Percentiles rank a stretch among this genome's conserved stretches.
Conservation (phyloP, 2,329 filamentous ascomycete species). For the Fusarium newnesense region DNA sequence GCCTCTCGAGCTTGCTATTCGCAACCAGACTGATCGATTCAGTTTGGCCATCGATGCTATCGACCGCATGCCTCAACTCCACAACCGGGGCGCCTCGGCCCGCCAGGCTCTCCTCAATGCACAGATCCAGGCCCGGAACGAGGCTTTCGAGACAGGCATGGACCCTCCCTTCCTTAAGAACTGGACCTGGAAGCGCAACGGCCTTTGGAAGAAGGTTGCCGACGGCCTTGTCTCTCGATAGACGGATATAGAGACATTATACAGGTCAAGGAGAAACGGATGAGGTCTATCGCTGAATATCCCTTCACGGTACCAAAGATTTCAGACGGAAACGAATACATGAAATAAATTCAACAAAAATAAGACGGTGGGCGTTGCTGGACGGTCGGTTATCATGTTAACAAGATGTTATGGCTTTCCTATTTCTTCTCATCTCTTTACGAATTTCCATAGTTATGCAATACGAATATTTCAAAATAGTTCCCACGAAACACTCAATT, state of each 20-base stretch:
- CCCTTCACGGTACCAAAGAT: neutral
- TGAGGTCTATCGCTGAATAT: conserved; percentile 2
- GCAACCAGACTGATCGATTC: conserved; percentile 81
- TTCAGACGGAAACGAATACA: conserved; percentile 31
- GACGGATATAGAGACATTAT: conserved; percentile 4
- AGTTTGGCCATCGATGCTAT: conserved; percentile 81
- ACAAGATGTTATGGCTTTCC: conserved; percentile 26
- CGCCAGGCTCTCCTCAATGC: conserved; percentile 72
- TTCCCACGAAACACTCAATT: neutral
- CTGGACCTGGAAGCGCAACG: conserved; percentile 71
- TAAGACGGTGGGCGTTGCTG: conserved; percentile 37
- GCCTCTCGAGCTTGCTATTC: conserved; percentile 79
- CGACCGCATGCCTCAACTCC: conserved; percentile 70
- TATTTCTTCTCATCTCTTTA: conserved; percentile 29
- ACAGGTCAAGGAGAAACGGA: conserved; percentile 6
- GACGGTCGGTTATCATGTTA: conserved; percentile 21
- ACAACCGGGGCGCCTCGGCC: conserved; percentile 70
- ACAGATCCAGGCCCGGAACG: conserved; percentile 71
- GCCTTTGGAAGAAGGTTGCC: conserved; percentile 50
- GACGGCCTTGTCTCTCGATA: conserved; percentile 42
- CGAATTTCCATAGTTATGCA: conserved; percentile 28
- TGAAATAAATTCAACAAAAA: conserved; percentile 17
- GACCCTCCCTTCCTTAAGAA: conserved; percentile 73
- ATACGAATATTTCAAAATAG: conserved; percentile 15
- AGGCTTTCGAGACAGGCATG: conserved; percentile 76